Evolutionary conservation across 352 stramenopile species (phyloP), one percentile per base, ranked within the genome.

Genomic region (Nothophytophthora sp.): DNA sequence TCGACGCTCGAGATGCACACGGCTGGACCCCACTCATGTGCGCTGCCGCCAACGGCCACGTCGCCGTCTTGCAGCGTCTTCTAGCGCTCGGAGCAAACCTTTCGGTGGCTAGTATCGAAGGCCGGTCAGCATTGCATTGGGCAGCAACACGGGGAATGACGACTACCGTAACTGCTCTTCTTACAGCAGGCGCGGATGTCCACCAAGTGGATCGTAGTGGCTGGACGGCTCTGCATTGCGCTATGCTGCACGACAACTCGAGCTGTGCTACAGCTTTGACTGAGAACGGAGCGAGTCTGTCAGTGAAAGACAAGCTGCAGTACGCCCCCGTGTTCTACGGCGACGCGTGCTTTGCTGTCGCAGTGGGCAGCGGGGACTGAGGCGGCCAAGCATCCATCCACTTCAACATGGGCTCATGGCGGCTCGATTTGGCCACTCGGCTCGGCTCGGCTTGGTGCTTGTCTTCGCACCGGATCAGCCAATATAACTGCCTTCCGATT

Each of bases 41-140:
- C 55, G 74, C 78, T 13, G 70, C 78, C 13, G 70, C 71, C 0
- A 90, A 88, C 29, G 73, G 68, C 19, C 56, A 92, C 49, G 58
- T 60, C 3, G 50, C 57, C 15, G 35, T 86, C n/a, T 59, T 84
- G 0, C 38, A 64, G 20, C 65, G 51, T 37, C 47, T 87, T 20
- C 15, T 90, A 13, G 42, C 23, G 2, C 53, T 83, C 0, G 78
- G 75, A 0, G 73, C 70, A 7, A 64, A 74, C 37, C 11, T 80
- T 2, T 61, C 35, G 0, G 40, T 78, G 13, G 32, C 63, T 1
- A 89, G 58, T 22, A 51, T 41, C 4, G 70, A 87, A 58, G 66
- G 73, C 2, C 74, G 81, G 0, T 85, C 79, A 1, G 78, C 79
- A 8, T 23, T 92, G 10, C 81, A 92, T 23, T 90, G 79, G 81